Evolutionary conservation across 2,329 filamentous ascomycete species (phyloP).

Genomic region (Hymenoscyphus fraxineus): DNA sequence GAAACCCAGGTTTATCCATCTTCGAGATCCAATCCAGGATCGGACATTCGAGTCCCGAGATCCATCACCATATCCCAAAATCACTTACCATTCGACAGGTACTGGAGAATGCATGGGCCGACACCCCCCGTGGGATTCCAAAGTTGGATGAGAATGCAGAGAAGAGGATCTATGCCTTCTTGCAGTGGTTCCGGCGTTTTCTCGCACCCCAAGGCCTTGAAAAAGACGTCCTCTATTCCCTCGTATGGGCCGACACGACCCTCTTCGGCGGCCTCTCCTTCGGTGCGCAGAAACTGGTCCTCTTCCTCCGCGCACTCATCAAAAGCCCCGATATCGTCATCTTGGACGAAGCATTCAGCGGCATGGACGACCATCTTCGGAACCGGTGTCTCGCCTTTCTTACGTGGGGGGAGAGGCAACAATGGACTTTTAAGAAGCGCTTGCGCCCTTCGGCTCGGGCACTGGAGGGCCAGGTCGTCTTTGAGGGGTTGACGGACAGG

Average conservation of each 20-base stretch:
- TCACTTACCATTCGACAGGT: conserved; percentile 68
- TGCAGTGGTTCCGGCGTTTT: conserved; percentile 71
- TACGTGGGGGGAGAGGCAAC: conserved; percentile 54
- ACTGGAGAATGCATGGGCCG: conserved; percentile 83
- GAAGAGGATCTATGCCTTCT: conserved; percentile 61
- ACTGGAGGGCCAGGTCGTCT: conserved; percentile 40
- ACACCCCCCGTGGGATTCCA: conserved; percentile 75
- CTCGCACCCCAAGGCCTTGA: conserved; percentile 47
- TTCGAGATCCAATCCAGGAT: conserved; percentile 90
- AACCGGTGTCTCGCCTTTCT: conserved; percentile 86
- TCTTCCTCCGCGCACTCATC: conserved; percentile 79
- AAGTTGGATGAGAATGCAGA: conserved; percentile 55
- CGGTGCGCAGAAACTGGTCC: conserved; percentile 75
- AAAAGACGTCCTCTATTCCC: background rate
- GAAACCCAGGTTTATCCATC: conserved; percentile 70
- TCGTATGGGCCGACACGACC: conserved; percentile 61
- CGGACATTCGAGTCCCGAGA: conserved; percentile 89
- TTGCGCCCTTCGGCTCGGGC: too few species aligned
- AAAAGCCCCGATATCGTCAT: conserved; percentile 79
- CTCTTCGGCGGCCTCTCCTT: conserved; percentile 74
- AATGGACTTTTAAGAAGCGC: too few species aligned
- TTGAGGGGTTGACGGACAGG: conserved; percentile 60
- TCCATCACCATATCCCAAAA: conserved; percentile 88
- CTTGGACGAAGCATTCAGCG: conserved; percentile 82
- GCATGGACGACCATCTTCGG: conserved; percentile 76